phyloP scores from a whole-genome alignment of 2,329 filamentous ascomycete species.

The Trichophyton rubrum region DNA sequence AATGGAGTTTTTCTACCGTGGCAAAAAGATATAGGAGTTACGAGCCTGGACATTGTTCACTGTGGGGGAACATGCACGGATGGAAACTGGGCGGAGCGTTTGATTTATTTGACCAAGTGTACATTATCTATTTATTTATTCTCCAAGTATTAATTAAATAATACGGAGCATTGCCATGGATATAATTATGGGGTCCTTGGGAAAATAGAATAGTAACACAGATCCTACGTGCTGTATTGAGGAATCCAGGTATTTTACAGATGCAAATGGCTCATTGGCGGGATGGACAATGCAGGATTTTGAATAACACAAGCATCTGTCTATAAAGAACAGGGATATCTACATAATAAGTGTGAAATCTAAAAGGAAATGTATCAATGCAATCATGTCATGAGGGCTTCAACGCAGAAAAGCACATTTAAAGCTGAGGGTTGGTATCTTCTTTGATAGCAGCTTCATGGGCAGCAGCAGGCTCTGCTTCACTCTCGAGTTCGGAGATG shows the following conservation, averaged over 20 bases:
- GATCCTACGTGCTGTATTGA: neutral
- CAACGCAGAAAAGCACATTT: slow-evolving; percentile 17
- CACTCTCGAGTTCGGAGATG: slow-evolving; percentile 60
- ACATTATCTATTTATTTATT: neutral
- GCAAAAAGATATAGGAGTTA: neutral
- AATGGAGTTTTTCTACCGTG: neutral
- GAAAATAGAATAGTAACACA: neutral
- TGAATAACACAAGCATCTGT: neutral
- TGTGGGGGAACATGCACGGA: neutral
- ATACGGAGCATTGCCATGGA: neutral
- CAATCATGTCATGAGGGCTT: slow-evolving; percentile 1
- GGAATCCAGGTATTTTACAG: neutral
- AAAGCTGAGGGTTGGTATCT: slow-evolving; percentile 51
- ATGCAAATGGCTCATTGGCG: neutral
- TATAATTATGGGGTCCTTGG: neutral
- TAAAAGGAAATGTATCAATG: neutral
- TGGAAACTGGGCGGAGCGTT: neutral
- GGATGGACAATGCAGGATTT: neutral
- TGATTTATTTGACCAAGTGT: neutral
- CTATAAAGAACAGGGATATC: neutral
- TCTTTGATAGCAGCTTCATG: slow-evolving; percentile 34
- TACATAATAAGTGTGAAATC: neutral
- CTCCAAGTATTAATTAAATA: neutral
- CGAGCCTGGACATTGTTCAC: neutral
- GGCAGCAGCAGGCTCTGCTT: slow-evolving; percentile 34